Conservation (phyloP, 2,329 filamentous ascomycete species). For the Penicillium fuscoglaucum region DNA sequence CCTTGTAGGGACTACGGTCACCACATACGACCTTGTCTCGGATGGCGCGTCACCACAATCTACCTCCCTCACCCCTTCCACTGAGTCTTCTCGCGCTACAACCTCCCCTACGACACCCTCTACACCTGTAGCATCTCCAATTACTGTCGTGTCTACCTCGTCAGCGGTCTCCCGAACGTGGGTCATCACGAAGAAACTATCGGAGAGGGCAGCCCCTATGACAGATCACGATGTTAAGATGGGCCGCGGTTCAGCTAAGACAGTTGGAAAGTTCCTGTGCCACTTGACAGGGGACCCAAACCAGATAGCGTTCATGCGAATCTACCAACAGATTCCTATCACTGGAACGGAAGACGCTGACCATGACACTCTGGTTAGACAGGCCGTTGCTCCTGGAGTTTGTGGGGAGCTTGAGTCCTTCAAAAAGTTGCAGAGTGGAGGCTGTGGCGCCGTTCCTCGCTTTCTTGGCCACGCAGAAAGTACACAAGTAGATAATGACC, state of each 20-base stretch:
- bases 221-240: constrained; percentile 10
- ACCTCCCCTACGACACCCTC: too few relatives aligned
- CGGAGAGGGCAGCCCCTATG: constrained; percentile 9
- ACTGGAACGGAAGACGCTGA: background rate
- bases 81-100: too few relatives aligned
- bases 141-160: too few relatives aligned
- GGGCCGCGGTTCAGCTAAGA: constrained; percentile 10
- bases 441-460: background rate
- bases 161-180: constrained; percentile 2
- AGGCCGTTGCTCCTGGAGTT: background rate
- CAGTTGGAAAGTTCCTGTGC: constrained; percentile 19
- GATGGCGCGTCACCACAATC: too few relatives aligned
- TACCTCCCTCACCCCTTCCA: too few relatives aligned
- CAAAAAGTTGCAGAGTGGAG: background rate
- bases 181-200: constrained; percentile 15
- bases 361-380: background rate
- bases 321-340: constrained; percentile 13
- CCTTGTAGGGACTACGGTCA: too few relatives aligned
- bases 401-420: background rate
- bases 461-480: background rate
- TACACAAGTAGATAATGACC: background rate
- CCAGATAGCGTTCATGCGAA: constrained; percentile 19
- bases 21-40: too few relatives aligned
- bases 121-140: too few relatives aligned
- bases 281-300: constrained; percentile 9